These are phyloP conservation scores for Solanum gandarillasii DNA, from an alignment of 257 asterid genomes.

Conservation along the genomic window DNA sequence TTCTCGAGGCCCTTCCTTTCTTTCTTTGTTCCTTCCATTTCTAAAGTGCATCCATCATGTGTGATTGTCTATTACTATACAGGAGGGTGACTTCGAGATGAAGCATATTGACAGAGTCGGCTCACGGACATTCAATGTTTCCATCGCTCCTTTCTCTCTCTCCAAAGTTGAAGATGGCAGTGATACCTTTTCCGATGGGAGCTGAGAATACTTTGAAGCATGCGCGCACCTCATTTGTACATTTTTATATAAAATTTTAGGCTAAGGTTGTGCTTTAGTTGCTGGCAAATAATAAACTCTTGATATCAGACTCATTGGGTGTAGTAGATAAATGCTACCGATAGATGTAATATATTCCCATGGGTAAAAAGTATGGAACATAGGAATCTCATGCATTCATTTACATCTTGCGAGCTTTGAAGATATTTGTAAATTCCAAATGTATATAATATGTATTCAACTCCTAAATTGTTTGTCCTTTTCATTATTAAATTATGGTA, in stretches of 20 bases:
- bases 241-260: not conserved
- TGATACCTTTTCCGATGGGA: constrained; percentile 17
- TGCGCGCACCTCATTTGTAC: not conserved
- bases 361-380: not conserved
- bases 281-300: not conserved
- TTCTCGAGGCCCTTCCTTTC: not conserved
- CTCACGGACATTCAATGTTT: constrained; percentile 46
- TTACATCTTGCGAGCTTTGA: not conserved
- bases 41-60: not conserved
- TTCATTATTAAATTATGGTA: not conserved
- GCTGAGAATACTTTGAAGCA: not conserved
- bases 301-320: not conserved
- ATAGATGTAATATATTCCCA: not conserved
- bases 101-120: constrained; percentile 55
- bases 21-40: not conserved
- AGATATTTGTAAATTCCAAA: not conserved
- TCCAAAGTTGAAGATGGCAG: constrained; percentile 43
- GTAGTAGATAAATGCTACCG: not conserved
- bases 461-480: not conserved
- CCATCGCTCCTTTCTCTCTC: constrained; percentile 58
- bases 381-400: not conserved
- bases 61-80: not conserved
- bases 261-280: not conserved
- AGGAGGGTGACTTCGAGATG: constrained; percentile 86
- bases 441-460: not conserved